Evolutionary conservation across 805 yeast species (phyloP), one percentile per base, ranked within the genome.

Genomic region (Middelhovenomyces tepae): DNA sequence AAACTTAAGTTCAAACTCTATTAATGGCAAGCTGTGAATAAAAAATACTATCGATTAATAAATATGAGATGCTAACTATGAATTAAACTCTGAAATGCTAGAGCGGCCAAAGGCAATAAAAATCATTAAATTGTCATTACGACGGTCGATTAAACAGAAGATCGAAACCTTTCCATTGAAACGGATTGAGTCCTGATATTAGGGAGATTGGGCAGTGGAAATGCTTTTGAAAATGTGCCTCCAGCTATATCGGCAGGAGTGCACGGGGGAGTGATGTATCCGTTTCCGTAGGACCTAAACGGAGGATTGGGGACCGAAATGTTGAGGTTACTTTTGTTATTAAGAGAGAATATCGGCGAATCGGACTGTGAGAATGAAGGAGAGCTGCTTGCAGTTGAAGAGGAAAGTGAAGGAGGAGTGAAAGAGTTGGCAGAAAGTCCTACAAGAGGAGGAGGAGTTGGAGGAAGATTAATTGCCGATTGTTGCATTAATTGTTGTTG

Each of bases 371-470:
- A 23, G 17, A 25, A 18, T 9, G 28, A 32, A 6, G 28, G 38
- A 7, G 36, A 35, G 36, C 38, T 17, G 40, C 52, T 43, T 1
- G 52, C 43, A 20, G 46, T 32, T 1, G 55, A 44, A n/a, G 54
- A 42, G 4, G 57, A 51, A 8, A 57, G 45, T 7, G 60, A 51
- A 8, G 60, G 60, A 11, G 62, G 60, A 6, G 62, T 56, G 27
- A 51, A 38, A 16, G 51, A 52, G 30, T 45, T 37, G 23, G 43
- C 31, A n/a, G n/a, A n/a, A n/a, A n/a, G n/a, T n/a, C n/a, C n/a
- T 9, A 39, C 32, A 11, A 50, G 31, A 7, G 46, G 47, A 9
- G 42, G 43, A 15, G 44, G 48, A 10, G 48, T 37, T 28, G 44
- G 36, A 23, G 46, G 45, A 22, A 35, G 20, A 22, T n/a, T 7